Base-by-base conservation (phyloP, 495 filamentous ascomycete species). In the Cercophora newfieldiana region DNA sequence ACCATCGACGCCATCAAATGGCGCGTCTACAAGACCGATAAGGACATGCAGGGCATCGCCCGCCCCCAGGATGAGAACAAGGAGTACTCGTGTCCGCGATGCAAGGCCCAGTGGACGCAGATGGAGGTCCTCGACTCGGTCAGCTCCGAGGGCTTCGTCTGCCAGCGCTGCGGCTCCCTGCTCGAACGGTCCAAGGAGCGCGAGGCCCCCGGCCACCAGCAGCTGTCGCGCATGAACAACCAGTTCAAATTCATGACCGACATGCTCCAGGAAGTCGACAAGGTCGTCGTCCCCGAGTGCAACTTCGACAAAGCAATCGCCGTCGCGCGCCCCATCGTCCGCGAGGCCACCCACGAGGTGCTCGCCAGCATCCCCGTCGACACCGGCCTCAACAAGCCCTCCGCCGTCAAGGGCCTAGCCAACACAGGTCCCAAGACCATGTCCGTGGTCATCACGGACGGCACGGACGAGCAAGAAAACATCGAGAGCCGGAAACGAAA, bases 1-100 rank as follows among this genome's bases (percentile, higher is more conserved):
- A 91, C 93, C 62, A 90, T 99, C 75, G 95, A 99, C 77, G 93
- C 93, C 16, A 93, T 97, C 81, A 99, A 99, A 72, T 99, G 90
- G 81, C 89, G 91, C 68, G 88, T 97, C 60, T 92, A 92, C 74
- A 86, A 87, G 57, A 81, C 97, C 64, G 92, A 92, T 60, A 90
- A 92, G 73, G 87, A 87, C 22, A 92, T 98, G 67, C 92, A 97
- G 74, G 84, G 86, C 16, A 88, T 90, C 64, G 90, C 91, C 62
- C 88, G 89, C 29, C 91, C 92, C 1, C 88, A 85, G 28, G 86
- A 89, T 30, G 96, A 98, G 74, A 87, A 89, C 69, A 97, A 97
- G 77, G 94, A 97, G 73, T 96, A 91, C 69, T 87, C 87, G 48
- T 99, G 95, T 75, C 81, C 83, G n/a, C 83, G 85, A 59, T 99